phyloP scores from a whole-genome alignment of 2,329 filamentous ascomycete genomes.

The Monilinia polystroma region DNA sequence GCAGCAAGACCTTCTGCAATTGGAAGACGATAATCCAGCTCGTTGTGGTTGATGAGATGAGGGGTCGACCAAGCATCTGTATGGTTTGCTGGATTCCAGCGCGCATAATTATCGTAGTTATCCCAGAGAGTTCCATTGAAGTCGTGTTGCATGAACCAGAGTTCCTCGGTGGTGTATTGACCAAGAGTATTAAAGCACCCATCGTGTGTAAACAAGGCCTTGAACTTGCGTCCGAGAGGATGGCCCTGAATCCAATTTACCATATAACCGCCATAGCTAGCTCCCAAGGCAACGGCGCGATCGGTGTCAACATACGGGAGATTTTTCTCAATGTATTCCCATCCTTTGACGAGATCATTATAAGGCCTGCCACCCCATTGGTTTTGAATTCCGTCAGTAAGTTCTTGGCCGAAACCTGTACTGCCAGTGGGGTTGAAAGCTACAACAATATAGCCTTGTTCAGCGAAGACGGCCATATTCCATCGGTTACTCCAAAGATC shows the following conservation, averaged over 20 bases:
- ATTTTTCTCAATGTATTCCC: conserved; percentile 66
- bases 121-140: conserved; percentile 61
- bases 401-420: conserved; percentile 75
- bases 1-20: conserved; percentile 70
- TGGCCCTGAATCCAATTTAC: conserved; percentile 89
- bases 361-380: conserved; percentile 63
- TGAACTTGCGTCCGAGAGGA: conserved; percentile 75
- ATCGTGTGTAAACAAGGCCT: conserved; percentile 48
- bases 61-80: conserved; percentile 77
- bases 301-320: conserved; percentile 65
- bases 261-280: conserved; percentile 72
- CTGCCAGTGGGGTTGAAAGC: conserved; percentile 73
- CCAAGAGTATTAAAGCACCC: conserved; percentile 17
- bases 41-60: conserved; percentile 81
- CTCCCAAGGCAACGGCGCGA: conserved; percentile 68
- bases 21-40: conserved; percentile 81
- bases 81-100: conserved; percentile 63
- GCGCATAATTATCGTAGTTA: conserved; percentile 59
- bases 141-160: conserved; percentile 65
- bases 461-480: conserved; percentile 80
- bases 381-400: conserved; percentile 51
- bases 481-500: conserved; percentile 78
- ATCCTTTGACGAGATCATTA: conserved; percentile 72
- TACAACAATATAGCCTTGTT: conserved; percentile 80
- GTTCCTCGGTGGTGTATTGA: conserved; percentile 61